Base-by-base conservation (phyloP, 202 grass and related monocot genomes). In the Saccharum hybrid region DNA sequence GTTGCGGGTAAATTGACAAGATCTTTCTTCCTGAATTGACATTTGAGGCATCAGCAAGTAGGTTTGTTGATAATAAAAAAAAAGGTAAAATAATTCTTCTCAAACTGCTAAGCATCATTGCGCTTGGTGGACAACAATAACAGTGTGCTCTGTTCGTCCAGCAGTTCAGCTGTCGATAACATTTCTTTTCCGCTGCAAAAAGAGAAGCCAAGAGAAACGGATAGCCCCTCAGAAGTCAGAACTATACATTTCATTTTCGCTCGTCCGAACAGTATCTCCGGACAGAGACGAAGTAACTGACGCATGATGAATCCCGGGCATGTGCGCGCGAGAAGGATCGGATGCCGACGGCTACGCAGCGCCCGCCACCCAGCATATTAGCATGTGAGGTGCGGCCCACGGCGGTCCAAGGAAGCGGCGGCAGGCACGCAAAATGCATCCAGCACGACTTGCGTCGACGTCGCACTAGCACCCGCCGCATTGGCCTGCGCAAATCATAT, bases 301-400 rank as follows among this genome's bases (percentile, higher is more conserved):
- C 60, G 23, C 23, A 63, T 14, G 60, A 63, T 63, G 60, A 13
- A 28, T 30, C 23, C 60, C 23, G 23, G 60, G 59, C 60, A 63
- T 63, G 60, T 63, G 60, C 60, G 22, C 22, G 60, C 60, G 4
- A 14, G 1, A 30, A 28, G 60, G 60, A 63, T 63, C 10, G 60
- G 60, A 30, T 30, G 60, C 60, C 59, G 60, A 63, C 60, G 60
- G 60, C 60, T 63, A 30, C 60, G 60, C 60, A 63, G 60, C 60
- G 60, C 11, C 23, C 10, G 60, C 10, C 22, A 45, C 60, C 10
- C 10, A 23, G 21, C 57, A 26, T 11, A 3, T 13, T 11, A 28
- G 60, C 60, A 28, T 63, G 60, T 63, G 60, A 63, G 22, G 23
- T 13, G 60, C 23, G 60, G 22, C 60, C 60, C 60, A 28, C 56